Base-by-base conservation (phyloP, 208 protist genomes). In the Porcisia deanei region DNA sequence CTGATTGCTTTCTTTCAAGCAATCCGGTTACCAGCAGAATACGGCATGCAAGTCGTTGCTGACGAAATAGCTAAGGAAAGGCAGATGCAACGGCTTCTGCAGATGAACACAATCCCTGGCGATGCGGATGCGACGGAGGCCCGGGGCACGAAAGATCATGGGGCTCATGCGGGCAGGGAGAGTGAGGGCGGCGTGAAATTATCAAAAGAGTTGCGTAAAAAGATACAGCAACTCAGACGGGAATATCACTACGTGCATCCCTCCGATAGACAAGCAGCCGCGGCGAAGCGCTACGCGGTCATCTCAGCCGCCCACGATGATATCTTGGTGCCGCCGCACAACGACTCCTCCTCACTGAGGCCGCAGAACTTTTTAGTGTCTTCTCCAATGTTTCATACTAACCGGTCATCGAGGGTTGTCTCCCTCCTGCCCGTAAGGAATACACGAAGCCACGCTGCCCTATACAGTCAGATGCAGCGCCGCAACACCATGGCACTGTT, bases 1-100 rank as follows among this genome's bases (percentile, higher is more conserved):
- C 73, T 96, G 58, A 83, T 93, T 55, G 39, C 75, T 22, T 74
- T 97, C 54, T 80, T 95, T 59, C 83, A 86, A 25, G 73, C 85
- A 5, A 81, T 94, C 60, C 84, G 90, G 47, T 70, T 81, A 30
- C 86, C 84, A 10, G 91, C 91, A 2, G 93, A 97, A 76, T 92
- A 96, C 75, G 93, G 89, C 22, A 95, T 97, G 87, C 93, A 96
- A 70, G 82, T 97, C 30, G 93, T 95, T n/a, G 91, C 93, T 0
- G 93, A 97, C 77, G 91, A 95, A 65, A 89, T 92, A 45, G 93
- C 93, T 0, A 97, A 97, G 75, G 91, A 96, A 70, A 92, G 91
- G 73, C 93, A 97, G 72, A 97, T 97, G 89, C 93, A 97, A 72
- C 89, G 93, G 20, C 83, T 97, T 58, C 86, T 97, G 25, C 93